Evolutionary conservation across 768 basidiomycete genomes (phyloP).

Genomic region (Pleurotus salmoneostramineus): DNA sequence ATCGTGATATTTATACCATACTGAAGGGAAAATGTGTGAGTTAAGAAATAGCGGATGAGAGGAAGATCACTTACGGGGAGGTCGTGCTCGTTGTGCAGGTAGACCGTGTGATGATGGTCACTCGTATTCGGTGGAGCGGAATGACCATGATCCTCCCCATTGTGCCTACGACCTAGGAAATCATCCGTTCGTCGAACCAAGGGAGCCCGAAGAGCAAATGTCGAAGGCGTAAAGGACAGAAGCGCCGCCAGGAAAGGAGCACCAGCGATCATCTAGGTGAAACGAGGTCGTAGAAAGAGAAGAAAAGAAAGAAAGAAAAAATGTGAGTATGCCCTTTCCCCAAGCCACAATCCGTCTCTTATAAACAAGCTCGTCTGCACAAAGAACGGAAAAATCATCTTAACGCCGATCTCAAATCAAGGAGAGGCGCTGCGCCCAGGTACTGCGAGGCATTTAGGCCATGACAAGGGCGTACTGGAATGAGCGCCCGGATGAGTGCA

Average conservation of each 20-base stretch:
- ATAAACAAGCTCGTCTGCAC: background rate
- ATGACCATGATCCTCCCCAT: background rate
- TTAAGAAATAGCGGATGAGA: background rate
- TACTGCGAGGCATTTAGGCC: too few species aligned
- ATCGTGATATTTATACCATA: background rate
- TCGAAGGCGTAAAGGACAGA: background rate
- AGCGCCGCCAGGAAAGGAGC: background rate
- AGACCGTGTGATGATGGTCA: background rate
- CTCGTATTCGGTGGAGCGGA: background rate
- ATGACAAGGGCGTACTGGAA: too few species aligned
- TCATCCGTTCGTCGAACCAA: background rate
- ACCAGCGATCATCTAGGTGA: background rate
- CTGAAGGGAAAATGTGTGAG: background rate
- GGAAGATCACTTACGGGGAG: background rate
- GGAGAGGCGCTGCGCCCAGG: too few species aligned
- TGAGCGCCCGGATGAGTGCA: too few species aligned
- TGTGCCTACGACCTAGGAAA: background rate
- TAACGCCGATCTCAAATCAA: too few species aligned
- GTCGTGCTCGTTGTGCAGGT: background rate
- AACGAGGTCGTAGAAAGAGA: background rate
- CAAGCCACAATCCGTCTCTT: too few species aligned
- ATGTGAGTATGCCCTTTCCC: background rate
- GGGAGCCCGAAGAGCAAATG: background rate
- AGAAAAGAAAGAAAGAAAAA: background rate
- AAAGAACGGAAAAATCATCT: too few species aligned